Evolutionary conservation across 495 filamentous ascomycete species (phyloP).

Genomic region (Penicillium alfredii): DNA sequence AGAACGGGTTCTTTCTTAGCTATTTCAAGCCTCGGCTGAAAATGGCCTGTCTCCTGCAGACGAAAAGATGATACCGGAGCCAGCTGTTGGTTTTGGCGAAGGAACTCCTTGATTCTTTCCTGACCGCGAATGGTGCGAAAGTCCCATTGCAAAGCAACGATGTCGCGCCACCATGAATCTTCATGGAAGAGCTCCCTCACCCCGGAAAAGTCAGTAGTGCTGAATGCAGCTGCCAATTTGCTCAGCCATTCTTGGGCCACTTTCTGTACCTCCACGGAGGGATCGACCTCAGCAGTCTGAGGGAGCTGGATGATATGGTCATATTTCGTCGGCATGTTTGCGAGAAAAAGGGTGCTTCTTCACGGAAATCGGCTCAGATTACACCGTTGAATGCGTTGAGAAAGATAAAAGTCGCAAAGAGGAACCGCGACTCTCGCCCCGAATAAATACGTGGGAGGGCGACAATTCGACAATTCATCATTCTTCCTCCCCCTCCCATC

Average conservation of each 20-base stretch:
- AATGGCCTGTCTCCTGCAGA: slow-evolving; percentile 27
- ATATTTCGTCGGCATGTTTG: not conserved
- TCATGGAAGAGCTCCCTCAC: slow-evolving; percentile 37
- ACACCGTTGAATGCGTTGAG: too few species aligned
- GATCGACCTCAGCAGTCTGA: not conserved
- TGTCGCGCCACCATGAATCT: slow-evolving; percentile 50
- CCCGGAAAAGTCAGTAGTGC: not conserved
- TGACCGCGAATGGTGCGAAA: slow-evolving; percentile 42
- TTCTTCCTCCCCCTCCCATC: not conserved
- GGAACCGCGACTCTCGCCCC: too few species aligned
- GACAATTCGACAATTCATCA: too few species aligned
- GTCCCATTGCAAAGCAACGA: slow-evolving; percentile 47
- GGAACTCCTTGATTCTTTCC: slow-evolving; percentile 33
- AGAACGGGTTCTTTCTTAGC: slow-evolving; percentile 18
- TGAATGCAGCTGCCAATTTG: not conserved
- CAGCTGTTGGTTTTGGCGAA: slow-evolving; percentile 26
- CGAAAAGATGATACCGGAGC: slow-evolving; percentile 20
- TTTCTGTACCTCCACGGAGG: not conserved
- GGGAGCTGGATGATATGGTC: not conserved
- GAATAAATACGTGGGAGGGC: too few species aligned
- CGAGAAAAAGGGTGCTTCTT: not conserved
- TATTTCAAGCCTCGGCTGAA: slow-evolving; percentile 27
- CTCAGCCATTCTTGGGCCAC: slow-evolving; percentile 1
- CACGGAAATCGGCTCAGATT: not conserved
- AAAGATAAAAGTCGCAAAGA: too few species aligned